Base-by-base conservation (phyloP, 108 stramenopile species). In the Fragilariopsis cylindrus region DNA sequence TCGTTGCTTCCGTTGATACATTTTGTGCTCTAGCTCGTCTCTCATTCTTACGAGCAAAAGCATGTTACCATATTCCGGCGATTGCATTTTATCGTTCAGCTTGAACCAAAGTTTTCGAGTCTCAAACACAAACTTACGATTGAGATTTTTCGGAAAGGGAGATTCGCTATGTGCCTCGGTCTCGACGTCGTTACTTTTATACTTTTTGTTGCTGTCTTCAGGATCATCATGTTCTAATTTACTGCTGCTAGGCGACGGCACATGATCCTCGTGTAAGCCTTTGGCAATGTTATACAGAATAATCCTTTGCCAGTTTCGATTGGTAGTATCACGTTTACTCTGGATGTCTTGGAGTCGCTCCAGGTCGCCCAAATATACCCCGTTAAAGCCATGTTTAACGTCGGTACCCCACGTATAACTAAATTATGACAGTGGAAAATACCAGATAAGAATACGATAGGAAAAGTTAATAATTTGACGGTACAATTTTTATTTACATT, bases 331-430 rank as follows among this genome's bases (percentile, higher is more conserved):
- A 54, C 93, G 84, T 70, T 92, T 94, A 57, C 72, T 73, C 78
- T 94, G 93, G 62, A 94, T 94, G 60, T 90, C 89, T 64, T 92
- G 88, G 64, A 94, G 76, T 40, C 93, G 79, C 69, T 94, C 89
- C 72, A 91, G 70, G 74, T 94, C 93, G n/a, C 93, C 93, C 47
- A 94, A 57, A 57, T 92, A 94, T 7, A 91, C 90, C 43, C 93
- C 93, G 50, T 91, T 87, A 63, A 94, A 94, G 5, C 93, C 93
- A 57, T 88, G 86, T 19, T 81, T 68, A 5, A 82, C 70, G 43
- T 82, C 81, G 50, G 92, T 93, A 5, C 82, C 92, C 92, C 92
- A 93, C 3, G 92, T 93, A 68, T 81, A 85, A 3, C 84, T 85
- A 60, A 41, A 48, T 16, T 40, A 48, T 58, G 57, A n/a, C 11